Base-by-base conservation (phyloP, 352 stramenopile genomes). In the Aphanomyces stellatus region DNA sequence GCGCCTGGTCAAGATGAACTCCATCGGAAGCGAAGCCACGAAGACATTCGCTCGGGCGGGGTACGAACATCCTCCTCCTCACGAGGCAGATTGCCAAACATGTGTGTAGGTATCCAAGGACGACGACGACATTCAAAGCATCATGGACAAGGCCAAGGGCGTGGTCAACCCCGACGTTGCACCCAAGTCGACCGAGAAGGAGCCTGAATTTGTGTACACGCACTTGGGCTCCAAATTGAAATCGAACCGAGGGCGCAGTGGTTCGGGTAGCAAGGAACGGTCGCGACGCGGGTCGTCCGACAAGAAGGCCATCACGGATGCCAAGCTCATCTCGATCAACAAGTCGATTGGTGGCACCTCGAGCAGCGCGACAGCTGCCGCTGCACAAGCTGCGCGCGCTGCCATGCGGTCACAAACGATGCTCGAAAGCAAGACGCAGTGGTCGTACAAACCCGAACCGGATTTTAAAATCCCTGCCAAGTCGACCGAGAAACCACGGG, bases 81-180 rank as follows among this genome's bases (percentile, higher is more conserved):
- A 46, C n/a, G 37, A 46, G n/a, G 13, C 37, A n/a, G 11, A 46
- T n/a, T 46, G 49, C 49, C 7, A 57, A 19, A 19, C 5, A 15
- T 22, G 7, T 57, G 49, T 13, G 30, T 37, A 34, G 49, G 22
- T n/a, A n/a, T n/a, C 25, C 19, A 19, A 53, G 13, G 42, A 51
- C 55, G n/a, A n/a, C n/a, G 34, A 57, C 13, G 60, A 67, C 27
- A 67, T 67, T 28, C 37, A 67, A 43, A 57, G 41, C 40, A 67
- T 67, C n/a, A 67, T 67, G 60, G 25, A 67, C 41, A 22, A 67
- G 8, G 60, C 60, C 60, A 67, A 67, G 35, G 60, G 28, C 40
- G 33, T 19, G 8, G 60, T 67, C 30, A 30, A 57, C 30, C 49
- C 49, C 25, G 49, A 35, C 30, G 7, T 51, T 15, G n/a, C 53